These are phyloP conservation scores for Tephrocybe sp. DNA, from an alignment of 768 basidiomycete genomes.

Conservation along the genomic window DNA sequence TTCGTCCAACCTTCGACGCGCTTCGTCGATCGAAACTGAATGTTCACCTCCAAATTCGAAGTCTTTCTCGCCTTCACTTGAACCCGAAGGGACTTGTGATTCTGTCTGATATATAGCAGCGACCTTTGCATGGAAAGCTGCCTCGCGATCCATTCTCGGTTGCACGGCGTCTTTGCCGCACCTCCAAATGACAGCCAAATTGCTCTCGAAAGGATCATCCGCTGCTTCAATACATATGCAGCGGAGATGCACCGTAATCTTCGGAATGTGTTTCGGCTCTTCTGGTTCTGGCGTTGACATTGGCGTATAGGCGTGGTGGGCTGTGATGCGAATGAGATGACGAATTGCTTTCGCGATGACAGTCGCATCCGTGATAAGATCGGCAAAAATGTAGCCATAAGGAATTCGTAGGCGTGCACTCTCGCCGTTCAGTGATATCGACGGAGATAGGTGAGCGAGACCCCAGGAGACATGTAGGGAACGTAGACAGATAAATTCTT, in stretches of 20 bases:
- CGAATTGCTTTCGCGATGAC: conserved; percentile 72
- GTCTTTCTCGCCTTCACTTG: conserved; percentile 37
- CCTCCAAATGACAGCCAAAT: conserved; percentile 71
- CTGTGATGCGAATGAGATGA: conserved; percentile 62
- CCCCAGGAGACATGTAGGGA: conserved; percentile 44
- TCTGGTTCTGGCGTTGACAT: conserved; percentile 70
- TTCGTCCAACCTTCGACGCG: conserved; percentile 63
- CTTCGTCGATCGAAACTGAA: conserved; percentile 70
- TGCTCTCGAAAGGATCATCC: conserved; percentile 84
- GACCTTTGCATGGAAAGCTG: conserved; percentile 79
- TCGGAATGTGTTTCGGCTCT: conserved; percentile 69
- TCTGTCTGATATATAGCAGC: conserved; percentile 56
- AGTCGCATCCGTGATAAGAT: conserved; percentile 70
- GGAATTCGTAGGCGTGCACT: conserved; percentile 79
- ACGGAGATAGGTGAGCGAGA: conserved; percentile 28
- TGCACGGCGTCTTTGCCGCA: conserved; percentile 72
- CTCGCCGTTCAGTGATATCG: conserved; percentile 56
- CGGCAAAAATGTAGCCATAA: conserved; percentile 70
- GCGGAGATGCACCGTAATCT: conserved; percentile 56
- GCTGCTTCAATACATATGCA: conserved; percentile 72
- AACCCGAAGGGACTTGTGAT: conserved; percentile 23
- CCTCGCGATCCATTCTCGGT: conserved; percentile 70
- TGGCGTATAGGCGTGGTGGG: conserved; percentile 47
- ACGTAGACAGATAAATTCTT: conserved; percentile 66
- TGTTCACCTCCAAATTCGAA: conserved; percentile 67